Evolutionary conservation across 2,329 filamentous ascomycete genomes (phyloP), one percentile per base, ranked within the genome.

Genomic region (Talaromyces verruculosus): DNA sequence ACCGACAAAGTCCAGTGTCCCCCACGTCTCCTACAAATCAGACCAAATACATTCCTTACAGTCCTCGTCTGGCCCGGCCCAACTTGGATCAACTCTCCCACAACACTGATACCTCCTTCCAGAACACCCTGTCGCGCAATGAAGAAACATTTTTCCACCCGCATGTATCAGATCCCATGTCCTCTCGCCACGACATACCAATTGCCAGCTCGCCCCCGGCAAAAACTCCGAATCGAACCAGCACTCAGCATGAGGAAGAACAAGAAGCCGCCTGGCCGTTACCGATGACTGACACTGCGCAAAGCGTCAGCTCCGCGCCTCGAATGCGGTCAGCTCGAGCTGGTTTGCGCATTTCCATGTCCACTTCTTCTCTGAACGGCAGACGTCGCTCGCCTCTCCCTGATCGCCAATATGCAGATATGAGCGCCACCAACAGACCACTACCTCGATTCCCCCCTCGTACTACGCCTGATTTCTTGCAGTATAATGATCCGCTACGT

Each of bases 401-500:
- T 8, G 71, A 71, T 37, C 71, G 68, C 49, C 71, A 70, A 28
- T 68, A 69, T 61, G 69, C 72, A 13, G 74, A 76, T 8, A 43
- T 68, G 19, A 63, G 57, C 19, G 41, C 68, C 11, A 70, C 70
- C 51, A 74, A 71, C 25, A 68, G 75, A 15, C 70, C 71, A 5
- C 64, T 74, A 30, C 75, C 77, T 15, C 74, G 75, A 37, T 75
- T 74, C 33, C 72, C 74, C n/a, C 70, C 72, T 19, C 71, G 72
- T 67, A 72, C 71, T 2, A 70, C 75, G 3, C 61, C 72, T n/a
- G 78, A 79, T 45, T 19, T 63, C 11, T 59, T 70, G 45, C 69
- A 74, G 41, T 70, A 71, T 41, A 73, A 77, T 37, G 73, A 74
- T 61, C 69, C 71, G 5, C 75, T 84, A 28, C 82, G 87, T 28